Evolutionary conservation across 2,329 filamentous ascomycete genomes (phyloP), one percentile per base, ranked within the genome.

Genomic region (Sporothrix dimorphospora): DNA sequence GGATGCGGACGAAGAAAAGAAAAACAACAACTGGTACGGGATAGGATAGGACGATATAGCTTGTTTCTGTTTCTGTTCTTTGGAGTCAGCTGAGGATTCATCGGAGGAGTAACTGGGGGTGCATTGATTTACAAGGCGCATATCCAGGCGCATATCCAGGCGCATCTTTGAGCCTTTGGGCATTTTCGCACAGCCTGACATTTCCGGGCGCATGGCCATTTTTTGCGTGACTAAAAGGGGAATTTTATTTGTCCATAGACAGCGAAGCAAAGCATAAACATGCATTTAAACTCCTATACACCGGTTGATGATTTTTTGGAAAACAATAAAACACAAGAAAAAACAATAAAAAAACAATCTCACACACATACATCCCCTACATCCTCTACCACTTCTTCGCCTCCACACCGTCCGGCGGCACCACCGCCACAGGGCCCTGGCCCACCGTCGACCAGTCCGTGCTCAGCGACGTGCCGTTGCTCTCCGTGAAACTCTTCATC

Each of bases 401-500:
- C 80, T 92, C 90, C 77, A 93, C 90, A 0, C 93, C 93, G 63
- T 94, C 91, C 0, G 93, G 93, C 9, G 93, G 92, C 47, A 84
- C 81, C 0, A 90, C 92, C 79, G 93, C 88, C 34, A 98, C 92
- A 30, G 83, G 91, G 21, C 88, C 89, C 74, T 85, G 87, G 68
- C 89, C 88, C 24, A 98, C 95, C 74, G 97, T 92, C 11, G 83
- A 82, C 96, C 96, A 99, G 79, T 95, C 94, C 0, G 96, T 99
- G 81, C 94, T 98, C 67, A 99, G 83, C 2, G 92, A 88, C 0
- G 96, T 99, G 4, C 96, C 96, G 76, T 97, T 96, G 81, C 94
- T 98, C 85, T 99, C 95, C 16, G 90, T 86, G 78, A 93, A 98
- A 79, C 93, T 97, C 88, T 99, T 99, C 89, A 97, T 93, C 96